phyloP scores from a whole-genome alignment of 345 rosid species.

The Gossypium herbaceum region DNA sequence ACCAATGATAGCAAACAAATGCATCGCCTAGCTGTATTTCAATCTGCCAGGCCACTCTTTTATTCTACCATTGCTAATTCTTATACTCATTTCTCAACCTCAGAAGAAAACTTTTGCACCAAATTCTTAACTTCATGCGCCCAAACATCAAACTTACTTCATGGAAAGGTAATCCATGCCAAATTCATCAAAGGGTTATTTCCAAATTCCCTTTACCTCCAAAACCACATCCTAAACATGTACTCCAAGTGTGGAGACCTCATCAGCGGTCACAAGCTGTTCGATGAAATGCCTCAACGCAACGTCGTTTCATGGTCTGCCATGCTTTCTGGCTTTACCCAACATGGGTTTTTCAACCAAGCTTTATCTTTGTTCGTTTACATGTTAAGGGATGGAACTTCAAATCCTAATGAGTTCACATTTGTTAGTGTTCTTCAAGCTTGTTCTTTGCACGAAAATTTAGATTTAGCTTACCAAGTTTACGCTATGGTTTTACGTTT shows the following conservation, averaged over 20 bases:
- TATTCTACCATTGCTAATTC: neutral
- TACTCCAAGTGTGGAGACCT: conserved; percentile 35
- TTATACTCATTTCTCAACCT: neutral
- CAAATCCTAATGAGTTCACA: conserved; percentile 42
- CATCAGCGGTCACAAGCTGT: conserved; percentile 28
- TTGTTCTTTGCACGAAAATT: conserved; percentile 33
- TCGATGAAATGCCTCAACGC: conserved; percentile 47
- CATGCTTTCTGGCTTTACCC: conserved; percentile 39
- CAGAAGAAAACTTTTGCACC: conserved; percentile 19
- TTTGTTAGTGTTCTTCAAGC: conserved; percentile 47
- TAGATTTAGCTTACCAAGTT: conserved; percentile 27
- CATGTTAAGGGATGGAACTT: conserved; percentile 33
- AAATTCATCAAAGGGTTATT: conserved; percentile 26
- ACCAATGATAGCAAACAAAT: neutral
- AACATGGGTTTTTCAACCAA: conserved; percentile 23
- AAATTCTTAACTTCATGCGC: conserved; percentile 29
- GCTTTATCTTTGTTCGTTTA: conserved; percentile 34
- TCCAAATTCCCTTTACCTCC: conserved; percentile 31
- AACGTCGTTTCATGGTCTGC: conserved; percentile 53
- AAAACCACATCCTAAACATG: conserved; percentile 39
- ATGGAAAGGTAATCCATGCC: conserved; percentile 41
- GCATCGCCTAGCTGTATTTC: conserved; percentile 6
- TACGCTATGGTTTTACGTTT: conserved; percentile 29
- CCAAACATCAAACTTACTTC: conserved; percentile 22
- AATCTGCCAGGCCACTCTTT: neutral